Conservation (phyloP, 192 early-diverging fungal genomes). For the Tieghemiomyces parasiticus region DNA sequence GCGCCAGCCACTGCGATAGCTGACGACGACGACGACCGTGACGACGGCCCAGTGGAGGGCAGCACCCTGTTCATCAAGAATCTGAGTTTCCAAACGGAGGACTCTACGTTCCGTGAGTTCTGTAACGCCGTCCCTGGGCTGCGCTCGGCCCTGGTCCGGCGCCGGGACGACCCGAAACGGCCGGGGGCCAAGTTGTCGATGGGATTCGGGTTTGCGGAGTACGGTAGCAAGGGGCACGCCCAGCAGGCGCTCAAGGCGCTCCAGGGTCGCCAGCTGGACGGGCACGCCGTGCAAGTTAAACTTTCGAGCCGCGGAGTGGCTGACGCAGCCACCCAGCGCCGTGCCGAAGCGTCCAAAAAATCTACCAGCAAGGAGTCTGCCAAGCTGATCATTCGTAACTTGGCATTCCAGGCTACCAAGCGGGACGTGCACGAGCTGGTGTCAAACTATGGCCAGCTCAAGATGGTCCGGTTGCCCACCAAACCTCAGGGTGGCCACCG, state of each 20-base stretch:
- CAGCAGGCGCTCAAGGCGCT: constrained; percentile 69
- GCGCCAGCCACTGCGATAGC: constrained; percentile 24
- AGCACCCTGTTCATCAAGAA: constrained; percentile 95
- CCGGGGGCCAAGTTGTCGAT: constrained; percentile 65
- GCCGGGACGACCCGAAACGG: constrained; percentile 76
- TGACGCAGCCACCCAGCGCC: constrained; percentile 18
- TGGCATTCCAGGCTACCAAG: constrained; percentile 93
- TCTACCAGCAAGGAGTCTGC: constrained; percentile 15
- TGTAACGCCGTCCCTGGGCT: constrained; percentile 68
- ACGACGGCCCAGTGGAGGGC: constrained; percentile 22
- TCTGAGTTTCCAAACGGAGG: constrained; percentile 80
- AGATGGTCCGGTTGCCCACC: constrained; percentile 85
- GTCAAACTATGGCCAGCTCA: constrained; percentile 85
- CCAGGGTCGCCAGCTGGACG: constrained; percentile 77
- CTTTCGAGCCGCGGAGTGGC: constrained; percentile 54
- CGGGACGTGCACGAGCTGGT: constrained; percentile 86
- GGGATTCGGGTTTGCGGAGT: constrained; percentile 98
- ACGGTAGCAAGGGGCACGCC: constrained; percentile 64
- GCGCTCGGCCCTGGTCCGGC: constrained; percentile 62
- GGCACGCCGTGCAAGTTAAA: constrained; percentile 79
- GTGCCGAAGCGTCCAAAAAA: too few species aligned
- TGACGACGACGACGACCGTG: constrained; percentile 22
- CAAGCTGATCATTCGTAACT: constrained; percentile 87
- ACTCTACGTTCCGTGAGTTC: constrained; percentile 51
- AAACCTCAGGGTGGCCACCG: constrained; percentile 89